phyloP scores from a whole-genome alignment of 2,329 filamentous ascomycete species.

The Albophoma yamanashiensis region DNA sequence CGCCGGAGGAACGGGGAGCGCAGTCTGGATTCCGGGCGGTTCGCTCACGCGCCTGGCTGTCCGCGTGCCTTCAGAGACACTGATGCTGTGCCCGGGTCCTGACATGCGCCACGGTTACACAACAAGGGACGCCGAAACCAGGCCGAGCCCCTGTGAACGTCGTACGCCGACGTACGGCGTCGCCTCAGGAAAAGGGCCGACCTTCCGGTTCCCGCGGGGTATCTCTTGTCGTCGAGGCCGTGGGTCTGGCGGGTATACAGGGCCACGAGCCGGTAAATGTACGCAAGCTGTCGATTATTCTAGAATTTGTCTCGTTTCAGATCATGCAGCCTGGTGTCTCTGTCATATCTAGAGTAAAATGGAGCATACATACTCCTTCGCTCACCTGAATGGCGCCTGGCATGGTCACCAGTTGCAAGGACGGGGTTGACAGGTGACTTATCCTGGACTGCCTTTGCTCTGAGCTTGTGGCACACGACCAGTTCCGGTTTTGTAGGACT shows the following conservation, averaged over 20 bases:
- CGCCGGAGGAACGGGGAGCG: neutral
- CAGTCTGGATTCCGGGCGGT: neutral
- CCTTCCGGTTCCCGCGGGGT: neutral
- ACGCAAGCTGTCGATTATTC: neutral
- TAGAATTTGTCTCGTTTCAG: neutral
- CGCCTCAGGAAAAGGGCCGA: neutral
- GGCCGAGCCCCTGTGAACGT: neutral
- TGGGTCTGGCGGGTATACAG: neutral
- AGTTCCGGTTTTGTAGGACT: neutral
- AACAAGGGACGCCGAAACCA: neutral
- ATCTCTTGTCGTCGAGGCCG: neutral
- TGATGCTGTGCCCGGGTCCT: neutral
- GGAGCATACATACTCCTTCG: neutral
- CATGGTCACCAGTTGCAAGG: neutral
- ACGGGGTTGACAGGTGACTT: neutral
- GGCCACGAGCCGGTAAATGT: neutral
- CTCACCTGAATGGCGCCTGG: neutral
- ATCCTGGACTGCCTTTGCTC: neutral
- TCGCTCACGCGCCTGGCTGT: neutral
- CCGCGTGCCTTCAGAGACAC: neutral
- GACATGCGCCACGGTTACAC: conserved; percentile 1
- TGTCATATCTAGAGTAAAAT: neutral
- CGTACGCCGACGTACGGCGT: neutral
- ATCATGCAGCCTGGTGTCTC: neutral
- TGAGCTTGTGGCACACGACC: neutral